Percentiles rank a stretch among this genome's conserved stretches.
These are phyloP conservation scores for Talaromyces rugulosus DNA, from an alignment of 2,329 filamentous ascomycete species.

Conservation along the genomic window DNA sequence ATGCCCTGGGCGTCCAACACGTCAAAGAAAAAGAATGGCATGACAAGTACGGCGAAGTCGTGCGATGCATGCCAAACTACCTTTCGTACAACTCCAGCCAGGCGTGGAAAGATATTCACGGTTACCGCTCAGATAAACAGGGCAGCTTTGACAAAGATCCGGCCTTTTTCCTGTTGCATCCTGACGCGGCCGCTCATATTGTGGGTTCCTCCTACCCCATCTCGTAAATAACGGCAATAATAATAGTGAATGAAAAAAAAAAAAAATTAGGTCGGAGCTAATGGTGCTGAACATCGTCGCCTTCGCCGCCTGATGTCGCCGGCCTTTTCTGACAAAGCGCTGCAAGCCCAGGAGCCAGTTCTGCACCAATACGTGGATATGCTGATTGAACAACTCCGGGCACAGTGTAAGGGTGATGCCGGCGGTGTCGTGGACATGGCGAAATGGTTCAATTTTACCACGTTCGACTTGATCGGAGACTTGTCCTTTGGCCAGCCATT, in stretches of 20 bases:
- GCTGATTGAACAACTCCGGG: slow-evolving; percentile 19
- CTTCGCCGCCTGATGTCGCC: slow-evolving; percentile 24
- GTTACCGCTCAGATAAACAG: neutral
- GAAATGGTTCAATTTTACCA: slow-evolving; percentile 33
- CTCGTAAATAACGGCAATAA: neutral
- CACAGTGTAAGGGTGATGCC: neutral
- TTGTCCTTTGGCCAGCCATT: slow-evolving; percentile 40
- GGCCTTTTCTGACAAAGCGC: slow-evolving; percentile 28
- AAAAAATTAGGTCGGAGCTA: slow-evolving; percentile 7
- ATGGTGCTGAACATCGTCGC: slow-evolving; percentile 22
- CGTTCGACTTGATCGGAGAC: slow-evolving; percentile 42
- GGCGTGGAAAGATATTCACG: slow-evolving; percentile 41
- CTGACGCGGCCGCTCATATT: neutral
- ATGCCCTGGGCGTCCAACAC: slow-evolving; percentile 19
- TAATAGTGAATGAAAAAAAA: neutral
- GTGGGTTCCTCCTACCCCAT: slow-evolving; percentile 7
- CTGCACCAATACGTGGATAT: slow-evolving; percentile 20
- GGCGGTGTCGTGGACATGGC: slow-evolving; percentile 24
- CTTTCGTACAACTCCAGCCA: slow-evolving; percentile 38
- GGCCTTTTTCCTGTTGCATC: slow-evolving; percentile 20
- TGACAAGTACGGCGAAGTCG: slow-evolving; percentile 29
- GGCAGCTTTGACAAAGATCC: slow-evolving; percentile 20
- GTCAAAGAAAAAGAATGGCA: slow-evolving; percentile 24
- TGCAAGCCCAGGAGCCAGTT: slow-evolving; percentile 22
- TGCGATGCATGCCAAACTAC: slow-evolving; percentile 39